These are phyloP conservation scores for Cordyceps cicadae DNA, from an alignment of 2,329 filamentous ascomycete species.

Conservation along the genomic window DNA sequence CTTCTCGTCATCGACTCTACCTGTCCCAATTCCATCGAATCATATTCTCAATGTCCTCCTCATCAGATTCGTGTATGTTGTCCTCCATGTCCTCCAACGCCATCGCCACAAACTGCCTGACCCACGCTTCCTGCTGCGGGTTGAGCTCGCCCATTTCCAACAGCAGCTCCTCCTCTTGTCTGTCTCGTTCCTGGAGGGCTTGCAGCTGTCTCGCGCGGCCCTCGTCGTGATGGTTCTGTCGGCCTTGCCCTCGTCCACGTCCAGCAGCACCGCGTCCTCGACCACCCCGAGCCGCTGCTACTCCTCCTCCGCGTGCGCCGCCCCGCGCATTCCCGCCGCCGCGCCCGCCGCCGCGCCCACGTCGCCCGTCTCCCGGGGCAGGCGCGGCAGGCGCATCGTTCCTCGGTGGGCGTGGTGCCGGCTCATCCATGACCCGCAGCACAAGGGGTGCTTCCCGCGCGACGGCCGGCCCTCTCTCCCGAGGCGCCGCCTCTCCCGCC, in stretches of 20 bases:
- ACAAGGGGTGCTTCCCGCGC: constrained; percentile 50
- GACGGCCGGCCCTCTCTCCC: constrained; percentile 25
- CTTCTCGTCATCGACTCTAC: neutral
- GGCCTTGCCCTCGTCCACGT: neutral
- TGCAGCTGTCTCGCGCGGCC: constrained; percentile 14
- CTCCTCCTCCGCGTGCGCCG: constrained; percentile 3
- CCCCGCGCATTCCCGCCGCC: constrained; percentile 9
- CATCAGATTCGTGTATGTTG: constrained; percentile 34
- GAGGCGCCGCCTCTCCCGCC: neutral
- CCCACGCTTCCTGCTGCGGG: constrained; percentile 42
- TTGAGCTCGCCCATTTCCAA: constrained; percentile 28
- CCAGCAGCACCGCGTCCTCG: neutral
- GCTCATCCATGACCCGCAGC: constrained; percentile 41
- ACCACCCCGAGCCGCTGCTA: neutral
- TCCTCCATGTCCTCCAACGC: constrained; percentile 47
- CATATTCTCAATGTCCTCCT: constrained; percentile 21
- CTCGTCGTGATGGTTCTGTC: neutral
- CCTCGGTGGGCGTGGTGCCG: constrained; percentile 16
- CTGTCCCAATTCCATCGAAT: constrained; percentile 8
- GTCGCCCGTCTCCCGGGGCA: constrained; percentile 18
- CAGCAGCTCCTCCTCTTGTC: neutral
- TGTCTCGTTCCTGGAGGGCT: constrained; percentile 11
- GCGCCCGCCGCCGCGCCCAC: constrained; percentile 21
- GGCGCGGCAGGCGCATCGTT: constrained; percentile 3
- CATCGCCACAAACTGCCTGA: constrained; percentile 46